phyloP scores from a whole-genome alignment of 345 rosid genomes.

The Lenwebbia sp. region DNA sequence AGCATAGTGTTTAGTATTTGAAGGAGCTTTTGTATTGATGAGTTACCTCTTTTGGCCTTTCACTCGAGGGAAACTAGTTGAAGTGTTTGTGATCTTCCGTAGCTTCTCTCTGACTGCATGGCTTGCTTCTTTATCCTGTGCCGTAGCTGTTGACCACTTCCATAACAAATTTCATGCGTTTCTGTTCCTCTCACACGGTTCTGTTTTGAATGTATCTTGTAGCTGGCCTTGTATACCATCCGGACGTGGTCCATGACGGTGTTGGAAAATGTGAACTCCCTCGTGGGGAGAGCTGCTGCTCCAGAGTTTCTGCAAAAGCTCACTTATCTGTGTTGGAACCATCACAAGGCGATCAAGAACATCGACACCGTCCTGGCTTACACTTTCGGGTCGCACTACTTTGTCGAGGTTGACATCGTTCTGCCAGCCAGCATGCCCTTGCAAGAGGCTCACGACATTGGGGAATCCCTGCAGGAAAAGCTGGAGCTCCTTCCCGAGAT shows the following conservation, averaged over 20 bases:
- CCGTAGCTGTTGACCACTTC: not conserved
- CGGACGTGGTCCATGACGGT: conserved; percentile 98
- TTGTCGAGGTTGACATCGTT: conserved; percentile 92
- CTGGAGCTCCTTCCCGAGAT: conserved; percentile 75
- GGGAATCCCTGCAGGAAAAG: conserved; percentile 87
- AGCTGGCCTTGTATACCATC: conserved; percentile 92
- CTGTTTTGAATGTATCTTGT: conserved; percentile 3
- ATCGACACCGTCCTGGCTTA: conserved; percentile 92
- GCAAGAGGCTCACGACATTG: conserved; percentile 91
- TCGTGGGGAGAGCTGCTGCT: conserved; percentile 78
- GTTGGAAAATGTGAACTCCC: conserved; percentile 82
- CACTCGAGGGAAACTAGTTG: not conserved
- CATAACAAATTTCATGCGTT: not conserved
- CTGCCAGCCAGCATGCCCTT: conserved; percentile 79
- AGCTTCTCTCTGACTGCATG: not conserved
- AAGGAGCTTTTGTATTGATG: not conserved
- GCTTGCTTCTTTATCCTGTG: not conserved
- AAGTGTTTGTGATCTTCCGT: not conserved
- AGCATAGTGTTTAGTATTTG: not conserved
- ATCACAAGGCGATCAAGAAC: conserved; percentile 73
- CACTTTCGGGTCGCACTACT: conserved; percentile 92
- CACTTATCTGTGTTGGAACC: conserved; percentile 96
- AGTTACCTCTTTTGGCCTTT: not conserved
- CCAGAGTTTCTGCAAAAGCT: conserved; percentile 86
- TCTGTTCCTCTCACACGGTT: not conserved